Conservation (phyloP, 2,329 filamentous ascomycete genomes). For the Cercospora janseana region DNA sequence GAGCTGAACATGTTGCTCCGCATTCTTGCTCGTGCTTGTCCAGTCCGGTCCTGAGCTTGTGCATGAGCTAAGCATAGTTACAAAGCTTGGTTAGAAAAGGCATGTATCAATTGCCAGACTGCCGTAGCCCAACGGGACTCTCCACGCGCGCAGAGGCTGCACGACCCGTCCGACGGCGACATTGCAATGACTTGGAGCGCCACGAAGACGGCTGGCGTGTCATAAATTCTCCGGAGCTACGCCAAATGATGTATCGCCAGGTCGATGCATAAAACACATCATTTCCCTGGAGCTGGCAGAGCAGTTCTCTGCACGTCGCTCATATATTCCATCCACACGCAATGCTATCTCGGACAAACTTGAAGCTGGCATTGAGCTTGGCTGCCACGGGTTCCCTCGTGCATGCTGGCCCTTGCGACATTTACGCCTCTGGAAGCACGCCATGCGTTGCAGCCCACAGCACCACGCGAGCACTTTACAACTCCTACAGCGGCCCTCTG, state of each 20-base stretch:
- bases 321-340: background rate
- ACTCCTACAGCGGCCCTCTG: conserved; percentile 52
- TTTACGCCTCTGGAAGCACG: conserved; percentile 58
- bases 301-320: background rate
- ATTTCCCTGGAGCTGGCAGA: background rate
- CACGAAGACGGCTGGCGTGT: background rate
- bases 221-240: background rate
- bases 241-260: background rate
- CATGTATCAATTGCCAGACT: background rate
- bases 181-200: background rate
- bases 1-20: background rate
- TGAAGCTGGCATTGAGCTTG: conserved; percentile 19
- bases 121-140: background rate
- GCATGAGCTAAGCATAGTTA: background rate
- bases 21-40: conserved; percentile 7
- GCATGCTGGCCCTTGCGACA: conserved; percentile 59
- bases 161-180: background rate
- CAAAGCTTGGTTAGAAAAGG: conserved; percentile 3
- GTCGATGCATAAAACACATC: background rate
- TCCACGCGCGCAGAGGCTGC: background rate
- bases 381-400: conserved; percentile 18
- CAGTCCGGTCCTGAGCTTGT: conserved; percentile 5
- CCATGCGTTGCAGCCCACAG: conserved; percentile 65
- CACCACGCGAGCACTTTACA: conserved; percentile 63
- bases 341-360: conserved; percentile 19